phyloP scores from a whole-genome alignment of 1,139 yeast species.

The Neolecta irregularis region DNA sequence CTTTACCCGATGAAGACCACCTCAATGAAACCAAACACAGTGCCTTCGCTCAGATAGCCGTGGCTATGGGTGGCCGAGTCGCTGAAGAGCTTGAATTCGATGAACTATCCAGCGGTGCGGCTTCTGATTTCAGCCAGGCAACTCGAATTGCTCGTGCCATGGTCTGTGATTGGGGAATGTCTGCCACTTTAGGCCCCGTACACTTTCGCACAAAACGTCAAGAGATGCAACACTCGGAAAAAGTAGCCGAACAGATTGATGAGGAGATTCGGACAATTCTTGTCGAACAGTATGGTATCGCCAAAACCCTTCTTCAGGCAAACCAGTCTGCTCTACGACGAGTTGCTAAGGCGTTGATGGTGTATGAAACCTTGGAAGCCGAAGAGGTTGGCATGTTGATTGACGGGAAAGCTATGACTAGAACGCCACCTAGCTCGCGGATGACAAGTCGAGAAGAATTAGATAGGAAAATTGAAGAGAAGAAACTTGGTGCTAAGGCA shows the following conservation, averaged over 20 bases:
- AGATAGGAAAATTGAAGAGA: no score
- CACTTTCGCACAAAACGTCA: slow-evolving; percentile 2
- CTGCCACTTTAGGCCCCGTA: slow-evolving; percentile 6
- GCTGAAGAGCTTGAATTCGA: slow-evolving; percentile 62
- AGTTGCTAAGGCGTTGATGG: slow-evolving; percentile 82
- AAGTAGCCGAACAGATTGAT: slow-evolving; percentile 83
- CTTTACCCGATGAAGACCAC: slow-evolving; percentile 95
- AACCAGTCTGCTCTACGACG: slow-evolving; percentile 61
- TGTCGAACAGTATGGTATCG: slow-evolving; percentile 61
- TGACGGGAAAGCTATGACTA: no score
- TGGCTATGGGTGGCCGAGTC: slow-evolving; percentile 96
- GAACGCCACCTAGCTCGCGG: no score
- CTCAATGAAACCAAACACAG: slow-evolving; percentile 82
- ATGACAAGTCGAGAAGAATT: no score
- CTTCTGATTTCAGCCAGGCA: slow-evolving; percentile 77
- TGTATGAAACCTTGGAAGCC: slow-evolving; percentile 84
- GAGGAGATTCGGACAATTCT: slow-evolving; percentile 70
- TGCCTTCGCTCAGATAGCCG: slow-evolving; percentile 82
- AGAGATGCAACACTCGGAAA: slow-evolving; percentile 58
- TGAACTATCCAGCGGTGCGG: slow-evolving; percentile 38
- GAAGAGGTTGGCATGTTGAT: slow-evolving; percentile 83
- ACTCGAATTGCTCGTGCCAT: slow-evolving; percentile 89
- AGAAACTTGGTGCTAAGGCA: no score
- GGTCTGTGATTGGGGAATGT: slow-evolving; percentile 95
- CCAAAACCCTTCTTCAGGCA: slow-evolving; percentile 49